Evolutionary conservation across 345 rosid genomes (phyloP).

Genomic region (Viola odorata): DNA sequence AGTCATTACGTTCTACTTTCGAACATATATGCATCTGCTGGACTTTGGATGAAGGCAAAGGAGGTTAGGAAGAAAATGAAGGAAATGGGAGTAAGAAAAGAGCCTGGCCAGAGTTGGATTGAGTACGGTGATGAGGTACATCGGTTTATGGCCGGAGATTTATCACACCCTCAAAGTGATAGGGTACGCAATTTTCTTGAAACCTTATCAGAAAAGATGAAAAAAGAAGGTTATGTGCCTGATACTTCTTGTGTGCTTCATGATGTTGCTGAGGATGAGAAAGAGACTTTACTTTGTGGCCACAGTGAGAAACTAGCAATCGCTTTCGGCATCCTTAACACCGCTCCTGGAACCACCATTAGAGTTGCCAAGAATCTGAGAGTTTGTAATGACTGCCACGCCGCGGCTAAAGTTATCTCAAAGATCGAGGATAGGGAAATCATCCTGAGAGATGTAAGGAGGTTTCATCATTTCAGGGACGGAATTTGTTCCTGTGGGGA

Average conservation of each 20-base stretch:
- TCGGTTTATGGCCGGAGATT: conserved; percentile 75
- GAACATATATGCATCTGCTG: conserved; percentile 71
- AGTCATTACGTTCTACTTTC: conserved; percentile 90
- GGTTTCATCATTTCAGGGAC: conserved; percentile 80
- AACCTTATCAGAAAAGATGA: conserved; percentile 58
- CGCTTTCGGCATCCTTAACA: conserved; percentile 76
- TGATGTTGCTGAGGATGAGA: conserved; percentile 65
- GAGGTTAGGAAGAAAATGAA: conserved; percentile 69
- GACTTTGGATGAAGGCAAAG: conserved; percentile 75
- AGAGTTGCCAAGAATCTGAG: conserved; percentile 85
- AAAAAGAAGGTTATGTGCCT: conserved; percentile 71
- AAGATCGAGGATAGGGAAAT: conserved; percentile 62
- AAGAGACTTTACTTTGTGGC: conserved; percentile 74
- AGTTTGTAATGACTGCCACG: conserved; percentile 84
- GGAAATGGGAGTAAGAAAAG: conserved; percentile 76
- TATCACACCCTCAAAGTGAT: conserved; percentile 67
- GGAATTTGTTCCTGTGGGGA: conserved; percentile 81
- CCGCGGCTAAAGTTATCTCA: conserved; percentile 67
- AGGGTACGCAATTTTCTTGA: conserved; percentile 50
- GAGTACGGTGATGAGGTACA: conserved; percentile 70
- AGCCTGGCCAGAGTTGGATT: conserved; percentile 95
- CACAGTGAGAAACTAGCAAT: conserved; percentile 89
- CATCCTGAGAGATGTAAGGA: conserved; percentile 69
- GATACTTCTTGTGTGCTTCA: conserved; percentile 88
- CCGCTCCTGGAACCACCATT: conserved; percentile 60